Base-by-base conservation (phyloP, 2,329 filamentous ascomycete species). In the Alternaria ventricosa region DNA sequence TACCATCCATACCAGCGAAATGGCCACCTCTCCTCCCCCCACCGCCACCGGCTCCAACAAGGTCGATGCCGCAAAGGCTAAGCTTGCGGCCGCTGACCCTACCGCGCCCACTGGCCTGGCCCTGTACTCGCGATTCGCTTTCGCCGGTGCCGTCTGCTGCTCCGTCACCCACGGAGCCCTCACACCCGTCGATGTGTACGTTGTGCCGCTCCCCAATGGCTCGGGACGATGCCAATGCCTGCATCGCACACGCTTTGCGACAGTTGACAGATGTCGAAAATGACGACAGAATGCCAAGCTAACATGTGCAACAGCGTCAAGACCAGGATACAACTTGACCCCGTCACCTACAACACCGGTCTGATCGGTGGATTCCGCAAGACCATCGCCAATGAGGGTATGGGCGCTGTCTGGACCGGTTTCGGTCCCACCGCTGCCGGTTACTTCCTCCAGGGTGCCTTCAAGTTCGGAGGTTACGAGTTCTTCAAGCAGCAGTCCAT, bases 111-210 rank as follows among this genome's bases (percentile, higher is more conserved):
- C 81, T 73, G 89, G 90, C 68, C 51, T 94, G 73, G 85, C 82
- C 65, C 92, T 99, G 77, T 98, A 98, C 90, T 92, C 93, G 78
- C 90, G 93, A 84, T 97, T 97, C 87, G 95, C 96, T 85, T 92
- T 99, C 78, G 94, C 96, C 78, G 96, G 96, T 85, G 96, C 96
- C 77, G 86, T 98, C 87, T 97, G 96, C 90, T 99, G 96, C 85
- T 96, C 94, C 77, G 86, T 98, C 85, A 99, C 96, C 81, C 96
- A 99, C 89, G 96, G 95, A 84, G 92, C 88, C 80, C 90, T 98
- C 78, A 99, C 96, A 75, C 96, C 96, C 80, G 94, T 99, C 84
- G 96, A 99, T 92, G 96, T 99, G 95, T 98, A 96, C 84, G 95
- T 92, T 66, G 61, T 44, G 22, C 64, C 63, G 44, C 22, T 27